These are phyloP conservation scores for Stentor roeselii DNA, from an alignment of 73 alveolate genomes.

Conservation along the genomic window DNA sequence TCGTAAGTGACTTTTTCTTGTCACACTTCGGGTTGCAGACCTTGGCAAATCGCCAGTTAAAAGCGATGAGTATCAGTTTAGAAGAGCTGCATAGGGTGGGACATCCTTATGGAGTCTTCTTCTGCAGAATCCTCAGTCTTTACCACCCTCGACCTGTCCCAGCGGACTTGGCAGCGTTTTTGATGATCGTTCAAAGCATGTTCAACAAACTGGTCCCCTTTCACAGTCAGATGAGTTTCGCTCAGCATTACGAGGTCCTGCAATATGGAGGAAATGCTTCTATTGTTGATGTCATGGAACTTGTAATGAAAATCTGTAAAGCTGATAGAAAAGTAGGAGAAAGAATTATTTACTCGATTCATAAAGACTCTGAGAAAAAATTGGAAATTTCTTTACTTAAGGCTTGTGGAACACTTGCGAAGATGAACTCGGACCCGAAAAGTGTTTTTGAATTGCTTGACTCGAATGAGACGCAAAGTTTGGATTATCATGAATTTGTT, in stretches of 20 bases:
- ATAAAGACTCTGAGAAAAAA: neutral
- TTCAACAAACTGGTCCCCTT: neutral
- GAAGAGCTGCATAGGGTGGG: neutral
- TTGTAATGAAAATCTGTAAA: conserved; percentile 19
- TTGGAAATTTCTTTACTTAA: neutral
- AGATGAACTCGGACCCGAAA: neutral
- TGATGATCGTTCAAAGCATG: neutral
- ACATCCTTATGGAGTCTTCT: conserved; percentile 6
- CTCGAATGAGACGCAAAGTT: neutral
- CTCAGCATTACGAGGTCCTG: neutral
- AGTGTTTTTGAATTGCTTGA: conserved; percentile 18
- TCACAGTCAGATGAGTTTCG: neutral
- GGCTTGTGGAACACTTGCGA: conserved; percentile 5
- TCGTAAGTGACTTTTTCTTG: neutral
- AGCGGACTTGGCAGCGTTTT: neutral
- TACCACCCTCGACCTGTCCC: conserved; percentile 13
- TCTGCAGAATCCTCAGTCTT: neutral
- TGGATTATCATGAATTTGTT: conserved; percentile 20
- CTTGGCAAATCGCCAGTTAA: conserved; percentile 11
- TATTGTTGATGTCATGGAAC: conserved; percentile 24
- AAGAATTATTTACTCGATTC: neutral
- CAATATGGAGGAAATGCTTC: conserved; percentile 30
- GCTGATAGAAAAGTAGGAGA: conserved; percentile 1
- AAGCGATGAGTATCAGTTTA: neutral
- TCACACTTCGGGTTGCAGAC: neutral